phyloP scores from a whole-genome alignment of 2,329 filamentous ascomycete genomes.

The Phoma sp. region DNA sequence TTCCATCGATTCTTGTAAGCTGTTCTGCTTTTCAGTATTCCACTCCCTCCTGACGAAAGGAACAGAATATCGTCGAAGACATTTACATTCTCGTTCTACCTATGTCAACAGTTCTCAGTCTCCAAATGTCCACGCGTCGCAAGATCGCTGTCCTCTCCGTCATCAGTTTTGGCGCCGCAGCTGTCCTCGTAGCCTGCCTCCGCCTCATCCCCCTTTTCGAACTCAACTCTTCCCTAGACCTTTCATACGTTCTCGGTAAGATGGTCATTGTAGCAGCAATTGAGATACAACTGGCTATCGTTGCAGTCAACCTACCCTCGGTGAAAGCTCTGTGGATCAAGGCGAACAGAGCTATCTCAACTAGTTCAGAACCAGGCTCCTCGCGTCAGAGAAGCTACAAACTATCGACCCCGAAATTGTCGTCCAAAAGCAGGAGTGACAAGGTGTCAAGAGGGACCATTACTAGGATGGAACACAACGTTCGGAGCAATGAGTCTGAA shows the following conservation, averaged over 20 bases:
- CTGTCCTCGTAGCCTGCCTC: slow-evolving; percentile 32
- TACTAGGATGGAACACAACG: slow-evolving; percentile 18
- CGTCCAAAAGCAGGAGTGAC: slow-evolving; percentile 1
- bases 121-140: slow-evolving; percentile 30
- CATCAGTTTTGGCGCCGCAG: slow-evolving; percentile 39
- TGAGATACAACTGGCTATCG: slow-evolving; percentile 43
- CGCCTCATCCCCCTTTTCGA: slow-evolving; percentile 31
- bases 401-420: background rate
- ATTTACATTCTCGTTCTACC: slow-evolving; percentile 33
- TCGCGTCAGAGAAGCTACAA: slow-evolving; percentile 8
- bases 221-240: slow-evolving; percentile 33
- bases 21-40: too few relatives aligned
- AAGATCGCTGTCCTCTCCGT: slow-evolving; percentile 32
- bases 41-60: too few relatives aligned
- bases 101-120: slow-evolving; percentile 24
- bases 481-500: slow-evolving; percentile 21
- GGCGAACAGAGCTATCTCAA: slow-evolving; percentile 13
- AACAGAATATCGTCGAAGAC: slow-evolving; percentile 29
- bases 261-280: slow-evolving; percentile 43
- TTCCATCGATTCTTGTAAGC: slow-evolving; percentile 36
- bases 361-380: background rate
- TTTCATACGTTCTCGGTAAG: slow-evolving; percentile 40
- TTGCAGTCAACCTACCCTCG: slow-evolving; percentile 44
- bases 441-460: slow-evolving; percentile 19
- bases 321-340: slow-evolving; percentile 43